phyloP scores from a whole-genome alignment of 2,329 filamentous ascomycete species.

The Diplodia sapinea region DNA sequence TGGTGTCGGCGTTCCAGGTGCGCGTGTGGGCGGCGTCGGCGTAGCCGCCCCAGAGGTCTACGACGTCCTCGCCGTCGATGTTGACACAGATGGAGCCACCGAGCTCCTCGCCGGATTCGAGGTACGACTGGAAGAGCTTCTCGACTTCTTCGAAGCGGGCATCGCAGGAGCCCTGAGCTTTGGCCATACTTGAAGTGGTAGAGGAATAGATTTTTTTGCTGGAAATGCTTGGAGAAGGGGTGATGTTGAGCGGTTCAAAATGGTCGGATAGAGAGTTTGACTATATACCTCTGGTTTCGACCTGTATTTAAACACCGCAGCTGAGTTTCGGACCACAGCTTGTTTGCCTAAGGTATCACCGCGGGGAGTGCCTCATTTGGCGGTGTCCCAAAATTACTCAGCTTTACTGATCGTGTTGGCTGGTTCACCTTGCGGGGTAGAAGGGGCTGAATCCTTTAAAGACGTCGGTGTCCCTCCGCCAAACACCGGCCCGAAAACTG shows the following conservation, averaged over 20 bases:
- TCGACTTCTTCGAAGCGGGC: slow-evolving; percentile 47
- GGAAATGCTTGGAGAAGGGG: too few relatives aligned
- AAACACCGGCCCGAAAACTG: neutral
- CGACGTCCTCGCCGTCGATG: slow-evolving; percentile 48
- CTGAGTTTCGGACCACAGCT: too few relatives aligned
- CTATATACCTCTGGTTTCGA: too few relatives aligned
- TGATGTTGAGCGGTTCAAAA: too few relatives aligned
- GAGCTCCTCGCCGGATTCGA: slow-evolving; percentile 50
- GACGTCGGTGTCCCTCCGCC: neutral
- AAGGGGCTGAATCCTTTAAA: neutral
- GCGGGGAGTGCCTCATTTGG: too few relatives aligned
- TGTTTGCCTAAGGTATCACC: too few relatives aligned
- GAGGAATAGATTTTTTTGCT: too few relatives aligned
- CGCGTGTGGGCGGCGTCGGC: slow-evolving; percentile 40
- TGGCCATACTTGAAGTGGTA: slow-evolving; percentile 11
- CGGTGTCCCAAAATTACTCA: too few relatives aligned
- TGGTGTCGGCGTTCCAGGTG: slow-evolving; percentile 47
- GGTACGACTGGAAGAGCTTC: slow-evolving; percentile 42
- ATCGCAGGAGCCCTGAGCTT: slow-evolving; percentile 47
- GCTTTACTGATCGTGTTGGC: too few relatives aligned
- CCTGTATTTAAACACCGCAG: too few relatives aligned
- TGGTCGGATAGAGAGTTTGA: too few relatives aligned
- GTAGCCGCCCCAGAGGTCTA: slow-evolving; percentile 57
- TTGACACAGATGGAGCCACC: slow-evolving; percentile 54
- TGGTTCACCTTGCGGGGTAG: too few relatives aligned